Evolutionary conservation across 179 eudicot genomes (phyloP).

Genomic region (Gypsophila paniculata): DNA sequence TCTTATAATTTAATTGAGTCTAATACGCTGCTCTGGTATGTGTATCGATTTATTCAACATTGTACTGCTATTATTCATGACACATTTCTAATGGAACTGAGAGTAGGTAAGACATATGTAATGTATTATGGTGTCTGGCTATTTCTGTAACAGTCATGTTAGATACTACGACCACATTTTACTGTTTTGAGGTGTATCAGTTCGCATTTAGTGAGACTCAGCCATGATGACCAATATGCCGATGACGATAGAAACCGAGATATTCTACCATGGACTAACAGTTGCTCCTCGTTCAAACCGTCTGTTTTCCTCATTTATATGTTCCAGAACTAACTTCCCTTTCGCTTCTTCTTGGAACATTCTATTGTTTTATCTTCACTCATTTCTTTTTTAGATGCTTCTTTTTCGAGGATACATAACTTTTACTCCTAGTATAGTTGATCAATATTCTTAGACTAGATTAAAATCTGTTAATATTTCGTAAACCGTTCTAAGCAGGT

Average conservation of each 20-base stretch:
- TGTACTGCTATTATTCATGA: neutral
- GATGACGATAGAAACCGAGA: no score
- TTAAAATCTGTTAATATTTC: neutral
- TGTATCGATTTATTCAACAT: neutral
- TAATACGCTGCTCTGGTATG: neutral
- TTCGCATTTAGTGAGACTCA: no score
- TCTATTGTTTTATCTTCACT: neutral
- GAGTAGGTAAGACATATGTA: neutral
- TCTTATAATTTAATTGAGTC: neutral
- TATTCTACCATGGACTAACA: neutral
- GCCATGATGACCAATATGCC: no score
- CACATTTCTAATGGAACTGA: neutral
- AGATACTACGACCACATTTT: no score
- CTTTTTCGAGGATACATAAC: neutral
- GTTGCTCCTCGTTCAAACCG: neutral
- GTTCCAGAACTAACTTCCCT: neutral
- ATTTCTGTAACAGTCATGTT: neutral
- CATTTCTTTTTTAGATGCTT: neutral
- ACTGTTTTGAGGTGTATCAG: no score
- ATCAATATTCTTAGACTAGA: constrained; percentile 2
- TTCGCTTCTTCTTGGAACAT: neutral
- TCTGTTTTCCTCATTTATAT: neutral
- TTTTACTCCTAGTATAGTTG: neutral
- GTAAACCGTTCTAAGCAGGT: constrained; percentile 42
- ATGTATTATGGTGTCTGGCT: constrained; percentile 2